A percentile compares a stretch with the other conserved stretches of the same genome.
These are phyloP conservation scores for Sugiyamaella sp. DNA, from an alignment of 1,139 yeast genomes.

Conservation along the genomic window DNA sequence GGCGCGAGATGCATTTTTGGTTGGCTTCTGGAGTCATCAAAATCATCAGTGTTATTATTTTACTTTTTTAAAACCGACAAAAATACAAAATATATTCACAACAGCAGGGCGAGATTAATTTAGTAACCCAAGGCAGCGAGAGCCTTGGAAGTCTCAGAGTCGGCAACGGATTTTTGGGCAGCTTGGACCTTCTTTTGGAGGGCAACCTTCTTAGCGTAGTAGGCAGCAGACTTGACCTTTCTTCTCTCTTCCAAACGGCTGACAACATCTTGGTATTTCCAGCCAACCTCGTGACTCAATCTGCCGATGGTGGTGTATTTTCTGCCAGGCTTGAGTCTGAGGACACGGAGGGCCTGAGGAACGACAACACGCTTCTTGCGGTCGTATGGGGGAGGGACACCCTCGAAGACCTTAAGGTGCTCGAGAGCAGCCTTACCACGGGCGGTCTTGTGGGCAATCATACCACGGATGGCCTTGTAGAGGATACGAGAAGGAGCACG, in stretches of 20 bases:
- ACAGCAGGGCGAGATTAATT: conserved; percentile 5
- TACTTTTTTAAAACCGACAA: conserved; percentile 18
- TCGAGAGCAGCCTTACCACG: conserved; percentile 99
- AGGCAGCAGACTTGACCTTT: conserved; percentile 98
- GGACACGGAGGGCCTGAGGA: conserved; percentile 99
- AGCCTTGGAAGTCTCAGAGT: conserved; percentile 71
- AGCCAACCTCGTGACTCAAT: conserved; percentile 95
- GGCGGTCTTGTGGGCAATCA: conserved; percentile 99
- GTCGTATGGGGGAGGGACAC: conserved; percentile 99
- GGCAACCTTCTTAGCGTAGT: conserved; percentile 98
- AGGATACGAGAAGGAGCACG: conserved; percentile 99
- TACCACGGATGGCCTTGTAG: conserved; percentile 99
- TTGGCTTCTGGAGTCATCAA: conserved; percentile 7
- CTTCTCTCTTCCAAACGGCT: conserved; percentile 99
- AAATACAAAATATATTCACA: conserved; percentile 17
- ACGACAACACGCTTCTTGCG: conserved; percentile 99
- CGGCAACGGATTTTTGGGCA: conserved; percentile 80
- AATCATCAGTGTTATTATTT: conserved; percentile 19
- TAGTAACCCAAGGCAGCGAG: conserved; percentile 83
- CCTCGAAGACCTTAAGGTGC: conserved; percentile 99
- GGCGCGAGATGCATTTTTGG: neutral
- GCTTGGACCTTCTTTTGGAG: conserved; percentile 86
- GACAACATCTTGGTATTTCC: conserved; percentile 99
- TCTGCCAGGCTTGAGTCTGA: conserved; percentile 99
- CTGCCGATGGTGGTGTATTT: conserved; percentile 99